Evolutionary conservation across 2,329 filamentous ascomycete genomes (phyloP).

Genomic region (Xylaria sp.): DNA sequence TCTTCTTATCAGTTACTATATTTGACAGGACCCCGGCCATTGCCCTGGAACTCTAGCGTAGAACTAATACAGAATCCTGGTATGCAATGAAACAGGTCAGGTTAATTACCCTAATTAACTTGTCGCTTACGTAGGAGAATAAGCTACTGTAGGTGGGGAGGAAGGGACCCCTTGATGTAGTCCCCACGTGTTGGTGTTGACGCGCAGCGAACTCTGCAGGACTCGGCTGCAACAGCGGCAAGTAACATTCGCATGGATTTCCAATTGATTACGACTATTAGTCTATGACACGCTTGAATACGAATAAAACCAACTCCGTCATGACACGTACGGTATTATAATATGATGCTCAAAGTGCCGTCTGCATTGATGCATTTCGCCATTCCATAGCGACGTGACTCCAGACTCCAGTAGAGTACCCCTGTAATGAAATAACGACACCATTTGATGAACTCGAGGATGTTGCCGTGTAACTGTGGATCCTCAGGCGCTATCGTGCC

Average conservation of each 20-base stretch:
- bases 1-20: neutral
- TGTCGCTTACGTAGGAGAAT: neutral
- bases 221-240: neutral
- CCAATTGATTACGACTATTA: constrained; percentile 10
- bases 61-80: neutral
- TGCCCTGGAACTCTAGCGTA: neutral
- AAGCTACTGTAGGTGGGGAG: neutral
- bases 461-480: constrained; percentile 38
- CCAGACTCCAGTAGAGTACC: constrained; percentile 46
- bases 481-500: constrained; percentile 33
- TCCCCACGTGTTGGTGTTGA: constrained; percentile 22
- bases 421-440: constrained; percentile 47
- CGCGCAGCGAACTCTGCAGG: constrained; percentile 15
- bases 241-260: neutral
- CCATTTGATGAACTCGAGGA: constrained; percentile 44
- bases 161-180: neutral
- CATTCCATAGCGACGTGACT: constrained; percentile 47
- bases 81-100: neutral
- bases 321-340: constrained; percentile 31
- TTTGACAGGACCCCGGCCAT: neutral
- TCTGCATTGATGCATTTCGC: constrained; percentile 44
- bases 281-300: neutral
- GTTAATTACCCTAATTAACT: constrained; percentile 14
- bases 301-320: constrained; percentile 8
- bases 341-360: constrained; percentile 42